These are phyloP conservation scores for Fusarium coffeatum DNA, from an alignment of 2,329 filamentous ascomycete genomes.

Conservation along the genomic window DNA sequence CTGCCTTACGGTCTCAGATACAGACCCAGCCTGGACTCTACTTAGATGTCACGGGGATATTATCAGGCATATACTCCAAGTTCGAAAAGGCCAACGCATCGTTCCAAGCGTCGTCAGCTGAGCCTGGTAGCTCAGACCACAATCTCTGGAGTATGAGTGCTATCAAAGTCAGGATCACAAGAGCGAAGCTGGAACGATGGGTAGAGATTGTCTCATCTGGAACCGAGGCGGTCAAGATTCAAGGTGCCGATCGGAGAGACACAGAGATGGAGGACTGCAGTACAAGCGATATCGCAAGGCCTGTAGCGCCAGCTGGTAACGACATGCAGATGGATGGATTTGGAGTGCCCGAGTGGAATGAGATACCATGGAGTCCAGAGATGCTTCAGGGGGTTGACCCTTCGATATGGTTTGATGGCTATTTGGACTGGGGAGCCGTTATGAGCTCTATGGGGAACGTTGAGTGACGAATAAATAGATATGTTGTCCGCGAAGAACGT, in stretches of 20 bases:
- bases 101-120: conserved; percentile 48
- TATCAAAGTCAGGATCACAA: conserved; percentile 60
- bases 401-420: conserved; percentile 52
- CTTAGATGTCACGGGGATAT: conserved; percentile 58
- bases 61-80: conserved; percentile 55
- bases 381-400: conserved; percentile 51
- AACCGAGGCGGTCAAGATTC: conserved; percentile 42
- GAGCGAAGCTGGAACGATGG: conserved; percentile 60
- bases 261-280: conserved; percentile 25
- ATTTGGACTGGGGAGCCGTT: conserved; percentile 51
- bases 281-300: not conserved
- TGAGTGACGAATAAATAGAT: too few relatives aligned
- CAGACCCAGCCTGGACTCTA: conserved; percentile 58
- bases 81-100: conserved; percentile 58
- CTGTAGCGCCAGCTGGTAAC: not conserved
- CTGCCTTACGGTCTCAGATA: conserved; percentile 55
- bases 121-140: conserved; percentile 53
- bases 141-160: conserved; percentile 63
- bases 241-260: conserved; percentile 11
- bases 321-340: conserved; percentile 42
- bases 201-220: conserved; percentile 58
- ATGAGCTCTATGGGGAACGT: conserved; percentile 49
- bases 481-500: too few relatives aligned
- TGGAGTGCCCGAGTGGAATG: conserved; percentile 44
- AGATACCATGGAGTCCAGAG: conserved; percentile 49